A percentile compares a stretch with the other conserved stretches of the same genome.
These are phyloP conservation scores for Venturia nashicola DNA, from an alignment of 2,329 filamentous ascomycete species.

Conservation along the genomic window DNA sequence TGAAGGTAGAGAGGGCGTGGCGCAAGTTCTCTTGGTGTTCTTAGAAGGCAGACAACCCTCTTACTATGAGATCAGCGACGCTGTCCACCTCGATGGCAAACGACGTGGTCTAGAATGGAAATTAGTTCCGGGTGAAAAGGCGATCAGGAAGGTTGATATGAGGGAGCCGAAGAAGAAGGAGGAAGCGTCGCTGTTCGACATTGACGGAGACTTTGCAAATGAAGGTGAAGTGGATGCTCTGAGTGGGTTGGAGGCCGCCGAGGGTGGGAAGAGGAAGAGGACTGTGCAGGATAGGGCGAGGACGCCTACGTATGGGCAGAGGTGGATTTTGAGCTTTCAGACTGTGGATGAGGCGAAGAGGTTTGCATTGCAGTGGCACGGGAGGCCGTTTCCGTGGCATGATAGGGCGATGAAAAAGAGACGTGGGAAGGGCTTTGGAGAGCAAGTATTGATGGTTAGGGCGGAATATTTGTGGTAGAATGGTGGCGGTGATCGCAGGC, in stretches of 20 bases:
- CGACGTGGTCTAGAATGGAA: background rate
- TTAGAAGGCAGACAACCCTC: conserved; percentile 2
- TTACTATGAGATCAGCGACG: conserved; percentile 4
- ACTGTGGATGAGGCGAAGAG: conserved; percentile 37
- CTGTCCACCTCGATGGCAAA: background rate
- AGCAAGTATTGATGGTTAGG: background rate
- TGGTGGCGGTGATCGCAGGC: background rate
- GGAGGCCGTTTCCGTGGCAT: conserved; percentile 24
- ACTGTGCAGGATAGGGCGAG: background rate
- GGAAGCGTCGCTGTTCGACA: background rate
- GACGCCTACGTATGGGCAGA: conserved; percentile 14
- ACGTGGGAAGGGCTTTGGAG: background rate
- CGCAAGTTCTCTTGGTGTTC: conserved; percentile 7
- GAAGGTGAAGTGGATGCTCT: background rate
- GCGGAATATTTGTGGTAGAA: conserved; percentile 7
- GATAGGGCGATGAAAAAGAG: background rate
- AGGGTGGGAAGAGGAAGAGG: background rate
- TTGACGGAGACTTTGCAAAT: background rate
- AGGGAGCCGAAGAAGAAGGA: background rate
- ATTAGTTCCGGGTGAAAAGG: background rate
- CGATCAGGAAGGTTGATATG: conserved; percentile 2
- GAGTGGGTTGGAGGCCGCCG: background rate
- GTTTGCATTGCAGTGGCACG: conserved; percentile 36
- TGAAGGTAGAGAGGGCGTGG: background rate
- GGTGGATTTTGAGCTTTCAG: conserved; percentile 35